A percentile compares a stretch with the other conserved stretches of the same genome.
Conservation (phyloP, 129 eudicot species). For the Dittrichia graveolens region DNA sequence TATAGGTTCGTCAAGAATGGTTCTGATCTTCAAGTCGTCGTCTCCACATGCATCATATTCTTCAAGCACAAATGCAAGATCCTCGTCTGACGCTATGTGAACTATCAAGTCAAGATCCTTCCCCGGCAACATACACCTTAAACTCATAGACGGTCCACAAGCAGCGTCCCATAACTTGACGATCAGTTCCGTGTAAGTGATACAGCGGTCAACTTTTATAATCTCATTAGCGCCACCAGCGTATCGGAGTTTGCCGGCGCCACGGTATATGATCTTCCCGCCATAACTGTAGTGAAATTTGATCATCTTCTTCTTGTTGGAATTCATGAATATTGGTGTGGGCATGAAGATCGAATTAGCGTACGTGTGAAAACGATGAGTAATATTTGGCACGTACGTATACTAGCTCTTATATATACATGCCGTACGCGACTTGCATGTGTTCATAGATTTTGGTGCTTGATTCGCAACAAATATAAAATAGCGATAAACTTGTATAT, state of each 20-base stretch:
- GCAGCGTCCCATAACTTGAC: not conserved
- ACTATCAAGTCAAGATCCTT: not conserved
- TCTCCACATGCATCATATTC: not conserved
- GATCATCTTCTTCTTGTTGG: too few species aligned
- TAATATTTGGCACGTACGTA: too few species aligned
- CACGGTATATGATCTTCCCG: not conserved
- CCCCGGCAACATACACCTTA: not conserved
- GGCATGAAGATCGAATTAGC: too few species aligned
- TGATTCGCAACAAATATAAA: too few species aligned
- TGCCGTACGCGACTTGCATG: too few species aligned
- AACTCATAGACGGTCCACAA: not conserved
- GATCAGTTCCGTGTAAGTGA: constrained; percentile 11
- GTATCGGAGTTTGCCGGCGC: not conserved
- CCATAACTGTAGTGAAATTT: not conserved
- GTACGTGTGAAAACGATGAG: too few species aligned
- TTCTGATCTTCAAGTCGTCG: not conserved
- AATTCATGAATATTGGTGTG: too few species aligned
- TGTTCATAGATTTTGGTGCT: too few species aligned
- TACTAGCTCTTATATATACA: too few species aligned
- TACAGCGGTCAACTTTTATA: not conserved
- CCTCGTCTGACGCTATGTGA: not conserved
- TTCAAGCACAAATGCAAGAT: not conserved
- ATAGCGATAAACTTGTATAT: too few species aligned
- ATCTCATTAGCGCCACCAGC: not conserved
- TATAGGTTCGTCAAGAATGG: not conserved